Conservation (phyloP, 2,329 filamentous ascomycete species). For the Neofusicoccum sp. region DNA sequence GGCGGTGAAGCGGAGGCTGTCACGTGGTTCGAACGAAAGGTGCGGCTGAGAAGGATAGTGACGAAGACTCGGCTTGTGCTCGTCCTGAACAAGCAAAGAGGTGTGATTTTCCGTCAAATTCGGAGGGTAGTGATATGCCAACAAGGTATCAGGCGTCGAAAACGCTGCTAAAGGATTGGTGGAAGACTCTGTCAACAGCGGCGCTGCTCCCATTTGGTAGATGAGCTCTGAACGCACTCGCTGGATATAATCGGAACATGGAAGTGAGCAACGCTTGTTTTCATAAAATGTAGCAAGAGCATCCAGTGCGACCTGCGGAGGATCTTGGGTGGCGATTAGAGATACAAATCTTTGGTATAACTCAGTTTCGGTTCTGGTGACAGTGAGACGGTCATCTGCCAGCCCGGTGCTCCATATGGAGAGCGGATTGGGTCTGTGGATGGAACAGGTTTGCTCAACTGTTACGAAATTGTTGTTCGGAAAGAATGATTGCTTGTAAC, state of each 20-base stretch:
- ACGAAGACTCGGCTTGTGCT: background rate
- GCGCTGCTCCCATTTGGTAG: background rate
- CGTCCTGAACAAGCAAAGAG: constrained; percentile 24
- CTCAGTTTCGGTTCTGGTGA: constrained; percentile 23
- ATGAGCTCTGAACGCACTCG: constrained; percentile 19
- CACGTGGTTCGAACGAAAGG: constrained; percentile 11
- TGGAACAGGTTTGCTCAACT: constrained; percentile 30
- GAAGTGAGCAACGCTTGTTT: background rate
- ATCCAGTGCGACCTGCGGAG: constrained; percentile 7
- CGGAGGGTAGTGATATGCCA: background rate
- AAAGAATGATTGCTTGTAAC: constrained; percentile 38
- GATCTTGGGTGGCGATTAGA: constrained; percentile 19
- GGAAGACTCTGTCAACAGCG: background rate
- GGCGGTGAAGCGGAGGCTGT: constrained; percentile 19
- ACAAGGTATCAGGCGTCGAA: background rate
- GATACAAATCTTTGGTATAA: constrained; percentile 27
- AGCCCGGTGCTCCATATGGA: constrained; percentile 35
- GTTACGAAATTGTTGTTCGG: constrained; percentile 34
- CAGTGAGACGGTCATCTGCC: background rate
- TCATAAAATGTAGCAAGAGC: constrained; percentile 15
- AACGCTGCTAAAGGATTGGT: background rate
- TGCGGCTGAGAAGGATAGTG: constrained; percentile 18
- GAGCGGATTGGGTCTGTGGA: constrained; percentile 34
- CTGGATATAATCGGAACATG: constrained; percentile 14
- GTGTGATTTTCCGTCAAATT: background rate